These are phyloP conservation scores for Emericellopsis terricola DNA, from an alignment of 495 filamentous ascomycete genomes.

Conservation along the genomic window DNA sequence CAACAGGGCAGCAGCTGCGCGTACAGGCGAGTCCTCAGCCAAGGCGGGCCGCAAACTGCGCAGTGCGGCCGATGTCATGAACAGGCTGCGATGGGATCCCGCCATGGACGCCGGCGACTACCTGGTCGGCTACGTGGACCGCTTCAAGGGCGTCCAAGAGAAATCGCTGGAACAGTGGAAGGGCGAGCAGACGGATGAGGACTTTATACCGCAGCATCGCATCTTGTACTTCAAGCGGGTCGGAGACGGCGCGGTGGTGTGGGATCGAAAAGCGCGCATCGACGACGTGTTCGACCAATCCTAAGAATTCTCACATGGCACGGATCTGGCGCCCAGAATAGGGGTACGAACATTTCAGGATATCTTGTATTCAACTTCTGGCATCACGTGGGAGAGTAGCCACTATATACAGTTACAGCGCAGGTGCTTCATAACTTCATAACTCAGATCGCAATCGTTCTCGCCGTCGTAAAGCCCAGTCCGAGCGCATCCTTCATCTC, in stretches of 20 bases:
- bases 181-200: constrained; percentile 59
- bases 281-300: constrained; percentile 29
- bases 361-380: too few species aligned
- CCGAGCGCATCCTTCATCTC: constrained; percentile 2
- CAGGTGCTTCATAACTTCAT: too few species aligned
- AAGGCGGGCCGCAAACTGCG: constrained; percentile 13
- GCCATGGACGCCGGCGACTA: constrained; percentile 41
- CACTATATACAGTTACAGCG: too few species aligned
- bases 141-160: constrained; percentile 49
- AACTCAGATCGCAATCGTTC: too few species aligned
- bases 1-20: not conserved
- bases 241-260: constrained; percentile 38
- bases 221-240: constrained; percentile 52
- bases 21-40: not conserved
- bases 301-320: too few species aligned
- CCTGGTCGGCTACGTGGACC: constrained; percentile 58
- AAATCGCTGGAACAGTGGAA: constrained; percentile 48
- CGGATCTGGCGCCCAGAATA: too few species aligned
- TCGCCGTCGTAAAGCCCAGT: not conserved
- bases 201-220: constrained; percentile 71
- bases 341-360: too few species aligned
- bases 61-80: constrained; percentile 44
- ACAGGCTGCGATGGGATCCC: constrained; percentile 55
- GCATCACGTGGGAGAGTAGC: too few species aligned
- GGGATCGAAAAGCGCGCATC: constrained; percentile 31